Evolutionary conservation across 2,329 filamentous ascomycete genomes (phyloP), one percentile per base, ranked within the genome.

Genomic region (Plenodomus tracheiphilus): DNA sequence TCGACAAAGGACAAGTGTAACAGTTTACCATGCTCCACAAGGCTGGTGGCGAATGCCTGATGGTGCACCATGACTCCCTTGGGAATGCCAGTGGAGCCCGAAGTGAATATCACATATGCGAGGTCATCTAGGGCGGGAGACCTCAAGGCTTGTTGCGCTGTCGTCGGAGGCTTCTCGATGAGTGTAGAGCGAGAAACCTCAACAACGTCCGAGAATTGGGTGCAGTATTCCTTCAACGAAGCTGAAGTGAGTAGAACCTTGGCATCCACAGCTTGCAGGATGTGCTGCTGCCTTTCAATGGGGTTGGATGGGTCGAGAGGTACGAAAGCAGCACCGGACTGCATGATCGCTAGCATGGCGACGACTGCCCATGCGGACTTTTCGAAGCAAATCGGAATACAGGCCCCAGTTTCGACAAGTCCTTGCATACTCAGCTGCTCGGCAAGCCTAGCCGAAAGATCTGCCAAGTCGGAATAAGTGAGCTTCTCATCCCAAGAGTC

Each of bases 11-110:
- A 25, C 47, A 46, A 34, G 69, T 96, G 91, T 13, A n/a, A n/a
- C n/a, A n/a, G n/a, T n/a, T n/a, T n/a, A n/a, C n/a, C n/a, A n/a
- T n/a, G n/a, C n/a, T n/a, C n/a, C n/a, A n/a, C n/a, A n/a, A n/a
- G n/a, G n/a, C n/a, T n/a, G n/a, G n/a, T n/a, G n/a, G n/a, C n/a
- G n/a, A n/a, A n/a, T n/a, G n/a, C n/a, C n/a, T n/a, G n/a, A n/a
- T n/a, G n/a, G 85, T 87, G 61, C n/a, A 95, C 80, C 28, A 84
- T 81, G n/a, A 84, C 79, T 2, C 81, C 83, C 44, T 81, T 81
- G 0, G 81, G 79, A 38, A 74, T 76, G 43, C 77, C 77, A 1
- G 80, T 79, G 0, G 79, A 80, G 0, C 79, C 79, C 1, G 78
- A 78, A 0, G 78, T 79, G 50, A 85, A 81, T 5, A 87, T 85